A percentile compares a stretch with the other conserved stretches of the same genome.
Evolutionary conservation across 2,329 filamentous ascomycete genomes (phyloP).

Genomic region (Colletotrichum destructivum): DNA sequence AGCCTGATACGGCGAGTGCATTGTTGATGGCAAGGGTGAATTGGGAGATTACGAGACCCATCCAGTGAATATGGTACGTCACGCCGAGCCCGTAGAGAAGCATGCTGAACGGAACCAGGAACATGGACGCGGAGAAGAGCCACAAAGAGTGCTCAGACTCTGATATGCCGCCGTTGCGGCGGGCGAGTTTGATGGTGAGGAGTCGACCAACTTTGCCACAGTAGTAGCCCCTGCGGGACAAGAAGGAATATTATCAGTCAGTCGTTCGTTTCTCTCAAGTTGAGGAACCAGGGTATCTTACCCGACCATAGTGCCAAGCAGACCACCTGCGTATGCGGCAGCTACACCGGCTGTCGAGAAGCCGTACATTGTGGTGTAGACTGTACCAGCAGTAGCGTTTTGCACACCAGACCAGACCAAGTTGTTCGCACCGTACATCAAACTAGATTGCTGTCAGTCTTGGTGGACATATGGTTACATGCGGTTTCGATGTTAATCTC

Average conservation of each 20-base stretch:
- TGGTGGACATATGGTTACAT: too few species aligned
- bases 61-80: slow-evolving; percentile 51
- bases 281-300: slow-evolving; percentile 11
- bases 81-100: slow-evolving; percentile 58
- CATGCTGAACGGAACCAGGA: slow-evolving; percentile 58
- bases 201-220: slow-evolving; percentile 56
- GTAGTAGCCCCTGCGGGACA: slow-evolving; percentile 42
- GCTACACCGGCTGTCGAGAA: slow-evolving; percentile 45
- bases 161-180: slow-evolving; percentile 57
- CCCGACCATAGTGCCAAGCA: slow-evolving; percentile 60
- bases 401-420: slow-evolving; percentile 51
- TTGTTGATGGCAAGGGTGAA: slow-evolving; percentile 48
- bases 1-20: slow-evolving; percentile 47
- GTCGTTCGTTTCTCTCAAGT: fast-evolving
- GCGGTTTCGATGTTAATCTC: too few species aligned
- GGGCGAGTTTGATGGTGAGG: slow-evolving; percentile 55
- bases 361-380: slow-evolving; percentile 51
- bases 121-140: slow-evolving; percentile 46
- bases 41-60: slow-evolving; percentile 49
- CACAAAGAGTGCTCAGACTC: slow-evolving; percentile 60
- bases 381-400: slow-evolving; percentile 51
- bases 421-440: slow-evolving; percentile 53
- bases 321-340: slow-evolving; percentile 48
- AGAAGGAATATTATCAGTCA: background rate
- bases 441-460: slow-evolving; percentile 21